A percentile compares a stretch with the other conserved stretches of the same genome.
phyloP scores from a whole-genome alignment of 1,139 yeast species.

The Yamadazyma atlantica region DNA sequence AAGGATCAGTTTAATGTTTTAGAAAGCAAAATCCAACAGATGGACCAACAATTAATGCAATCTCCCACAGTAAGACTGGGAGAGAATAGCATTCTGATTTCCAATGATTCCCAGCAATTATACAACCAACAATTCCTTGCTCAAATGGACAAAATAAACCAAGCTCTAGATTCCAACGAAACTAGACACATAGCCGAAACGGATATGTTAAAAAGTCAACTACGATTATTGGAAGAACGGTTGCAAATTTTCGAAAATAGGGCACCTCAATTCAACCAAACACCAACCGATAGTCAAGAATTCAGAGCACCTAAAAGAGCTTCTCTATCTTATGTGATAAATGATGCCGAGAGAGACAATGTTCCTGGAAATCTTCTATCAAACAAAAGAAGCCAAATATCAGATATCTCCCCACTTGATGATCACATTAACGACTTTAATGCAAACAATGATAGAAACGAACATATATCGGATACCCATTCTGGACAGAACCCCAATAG shows the following conservation, averaged over 20 bases:
- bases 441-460: not conserved
- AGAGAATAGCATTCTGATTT: not conserved
- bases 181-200: conserved; percentile 9
- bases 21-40: conserved; percentile 1
- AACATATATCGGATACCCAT: not conserved
- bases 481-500: not conserved
- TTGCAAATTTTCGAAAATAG: conserved; percentile 1
- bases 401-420: conserved; percentile 1
- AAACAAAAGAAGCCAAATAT: not conserved
- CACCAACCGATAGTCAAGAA: not conserved
- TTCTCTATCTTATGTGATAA: not conserved
- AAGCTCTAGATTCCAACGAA: conserved; percentile 11
- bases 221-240: conserved; percentile 11
- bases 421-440: conserved; percentile 1
- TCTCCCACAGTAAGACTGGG: not conserved
- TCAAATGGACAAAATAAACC: conserved; percentile 14
- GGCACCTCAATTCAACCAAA: not conserved
- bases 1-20: conserved; percentile 6
- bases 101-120: not conserved
- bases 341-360: not conserved
- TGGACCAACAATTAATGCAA: not conserved
- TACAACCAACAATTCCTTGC: conserved; percentile 1
- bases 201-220: conserved; percentile 8
- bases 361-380: not conserved
- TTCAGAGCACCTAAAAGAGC: not conserved